Conservation (phyloP, 768 basidiomycete genomes). For the Porphyrellus cyaneotinctus region DNA sequence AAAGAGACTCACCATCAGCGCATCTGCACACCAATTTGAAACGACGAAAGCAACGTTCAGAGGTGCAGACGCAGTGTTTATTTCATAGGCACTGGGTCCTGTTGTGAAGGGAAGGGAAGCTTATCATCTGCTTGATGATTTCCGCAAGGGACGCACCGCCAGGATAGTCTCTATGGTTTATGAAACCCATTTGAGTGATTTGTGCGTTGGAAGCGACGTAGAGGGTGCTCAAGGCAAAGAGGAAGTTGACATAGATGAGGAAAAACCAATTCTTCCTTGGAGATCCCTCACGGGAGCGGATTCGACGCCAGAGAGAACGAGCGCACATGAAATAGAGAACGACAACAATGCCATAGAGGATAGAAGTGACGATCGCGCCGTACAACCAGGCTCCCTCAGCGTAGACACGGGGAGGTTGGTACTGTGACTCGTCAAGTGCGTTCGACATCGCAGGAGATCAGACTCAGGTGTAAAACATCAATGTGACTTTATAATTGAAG, state of each 20-base stretch:
- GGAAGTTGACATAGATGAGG: slow-evolving; percentile 26
- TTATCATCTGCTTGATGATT: background rate
- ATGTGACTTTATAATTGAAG: background rate
- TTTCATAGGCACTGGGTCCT: slow-evolving; percentile 28
- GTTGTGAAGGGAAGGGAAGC: background rate
- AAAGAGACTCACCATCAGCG: slow-evolving; percentile 25
- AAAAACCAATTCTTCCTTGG: slow-evolving; percentile 26
- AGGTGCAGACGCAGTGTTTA: slow-evolving; percentile 20
- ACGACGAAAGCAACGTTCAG: slow-evolving; percentile 29
- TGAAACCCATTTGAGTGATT: slow-evolving; percentile 30
- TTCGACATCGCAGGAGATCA: slow-evolving; percentile 13
- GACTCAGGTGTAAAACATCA: background rate
- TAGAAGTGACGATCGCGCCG: slow-evolving; percentile 25
- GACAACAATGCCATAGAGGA: slow-evolving; percentile 28
- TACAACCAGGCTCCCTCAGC: slow-evolving; percentile 29
- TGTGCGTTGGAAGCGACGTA: slow-evolving; percentile 21
- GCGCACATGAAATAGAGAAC: slow-evolving; percentile 24
- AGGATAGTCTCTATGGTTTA: slow-evolving; percentile 30
- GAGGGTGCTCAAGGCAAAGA: slow-evolving; percentile 28
- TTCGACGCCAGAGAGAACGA: slow-evolving; percentile 26
- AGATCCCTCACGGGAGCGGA: slow-evolving; percentile 6
- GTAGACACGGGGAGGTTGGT: slow-evolving; percentile 14
- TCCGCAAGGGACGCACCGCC: slow-evolving; percentile 20
- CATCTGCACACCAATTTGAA: slow-evolving; percentile 31
- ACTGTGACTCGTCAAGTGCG: slow-evolving; percentile 5